Base-by-base conservation (phyloP, 768 basidiomycete species). In the Naganishia kalamii region DNA sequence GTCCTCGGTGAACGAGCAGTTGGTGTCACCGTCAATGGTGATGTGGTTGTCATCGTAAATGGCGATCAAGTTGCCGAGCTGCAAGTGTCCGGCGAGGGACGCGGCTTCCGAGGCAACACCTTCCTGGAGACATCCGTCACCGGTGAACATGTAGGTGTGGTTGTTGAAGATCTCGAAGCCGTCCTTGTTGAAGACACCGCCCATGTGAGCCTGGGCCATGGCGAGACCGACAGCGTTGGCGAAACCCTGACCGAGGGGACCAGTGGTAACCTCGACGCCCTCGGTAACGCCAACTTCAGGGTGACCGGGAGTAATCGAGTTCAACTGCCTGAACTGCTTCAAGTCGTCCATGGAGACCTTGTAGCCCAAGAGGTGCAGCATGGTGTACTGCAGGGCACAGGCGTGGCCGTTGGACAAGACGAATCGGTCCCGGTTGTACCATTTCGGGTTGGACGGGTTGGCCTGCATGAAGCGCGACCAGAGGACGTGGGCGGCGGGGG, bases 11-110 rank as follows among this genome's bases (percentile, higher is more conserved):
- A 97, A 97, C 19, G 93, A 88, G 63, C 87, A 83, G 63, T 85
- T 85, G 69, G 92, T 97, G 80, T 91, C 85, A 69, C 93, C 93
- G 76, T 97, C 93, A 72, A 97, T 96, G 69, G 93, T 90, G 78
- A 97, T 97, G 78, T 92, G 88, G 81, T 97, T 96, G 80, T 96
- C 92, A 74, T 97, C 93, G 79, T 93, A 96, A 74, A 96, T 82
- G 65, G 88, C 89, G 73, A 97, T 87, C 72, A 97, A 82, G 80
- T 93, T 96, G 63, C 90, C 92, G 44, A 97, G 84, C 77, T 92
- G 87, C 72, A 96, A 83, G 80, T 97, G 93, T 68, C 78, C 93
- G 67, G 91, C 92, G 69, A 96, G 84, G 72, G 88, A 90, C 66
- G 88, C 88, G 43, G 93, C 91, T 78, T 97, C 93, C 68, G 84